Evolutionary conservation across 805 yeast species (phyloP).

Genomic region (Starmerella ratchasimensis): DNA sequence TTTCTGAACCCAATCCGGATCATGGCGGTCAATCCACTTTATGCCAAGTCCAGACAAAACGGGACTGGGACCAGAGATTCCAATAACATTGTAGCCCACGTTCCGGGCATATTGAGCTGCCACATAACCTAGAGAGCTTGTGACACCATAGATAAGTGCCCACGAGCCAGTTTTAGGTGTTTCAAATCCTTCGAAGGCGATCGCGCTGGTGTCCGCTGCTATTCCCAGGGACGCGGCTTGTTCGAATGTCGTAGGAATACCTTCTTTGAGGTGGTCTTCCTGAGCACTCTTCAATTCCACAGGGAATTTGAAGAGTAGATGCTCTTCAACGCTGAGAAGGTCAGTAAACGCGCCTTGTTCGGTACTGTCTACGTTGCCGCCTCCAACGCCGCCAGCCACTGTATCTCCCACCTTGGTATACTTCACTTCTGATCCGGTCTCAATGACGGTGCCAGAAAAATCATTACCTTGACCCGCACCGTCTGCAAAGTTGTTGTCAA

Average conservation of each 20-base stretch:
- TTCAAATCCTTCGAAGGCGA: conserved; percentile 25
- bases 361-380: conserved; percentile 33
- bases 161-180: conserved; percentile 5
- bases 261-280: conserved; percentile 27
- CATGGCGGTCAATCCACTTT: conserved; percentile 25
- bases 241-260: conserved; percentile 38
- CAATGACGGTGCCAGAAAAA: conserved; percentile 42
- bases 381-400: conserved; percentile 43
- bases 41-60: neutral
- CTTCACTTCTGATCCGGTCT: conserved; percentile 35
- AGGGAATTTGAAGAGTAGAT: conserved; percentile 24
- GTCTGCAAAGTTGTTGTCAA: conserved; percentile 30
- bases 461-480: conserved; percentile 49
- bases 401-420: conserved; percentile 39
- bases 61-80: conserved; percentile 34
- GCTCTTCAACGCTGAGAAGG: conserved; percentile 33
- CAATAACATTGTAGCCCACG: conserved; percentile 35
- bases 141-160: conserved; percentile 33
- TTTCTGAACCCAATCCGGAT: conserved; percentile 33
- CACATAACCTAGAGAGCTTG: conserved; percentile 47
- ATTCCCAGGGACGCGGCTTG: conserved; percentile 51
- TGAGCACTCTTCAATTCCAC: conserved; percentile 14
- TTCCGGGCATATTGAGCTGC: conserved; percentile 48
- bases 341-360: conserved; percentile 49
- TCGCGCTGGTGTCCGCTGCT: conserved; percentile 38